A percentile compares a stretch with the other conserved stretches of the same genome.
phyloP scores from a whole-genome alignment of 106 monocot species.

The Acorus gramineus region DNA sequence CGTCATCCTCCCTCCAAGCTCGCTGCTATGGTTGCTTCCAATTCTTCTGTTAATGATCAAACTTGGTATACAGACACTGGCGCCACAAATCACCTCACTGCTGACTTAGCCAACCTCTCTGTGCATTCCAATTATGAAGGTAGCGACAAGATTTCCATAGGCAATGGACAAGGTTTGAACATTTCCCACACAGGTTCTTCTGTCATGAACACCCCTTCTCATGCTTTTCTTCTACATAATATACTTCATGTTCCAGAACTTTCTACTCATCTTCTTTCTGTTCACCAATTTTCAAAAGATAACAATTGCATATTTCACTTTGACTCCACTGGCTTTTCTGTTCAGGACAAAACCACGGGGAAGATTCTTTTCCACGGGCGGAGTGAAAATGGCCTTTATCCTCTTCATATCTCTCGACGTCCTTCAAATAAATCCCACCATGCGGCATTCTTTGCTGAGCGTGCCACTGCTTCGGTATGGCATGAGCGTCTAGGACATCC shows the following conservation, averaged over 20 bases:
- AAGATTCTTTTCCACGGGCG: neutral
- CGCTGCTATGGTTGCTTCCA: no score
- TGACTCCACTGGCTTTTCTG: neutral
- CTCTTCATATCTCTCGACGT: no score
- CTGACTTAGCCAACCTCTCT: neutral
- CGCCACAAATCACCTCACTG: conserved; percentile 1
- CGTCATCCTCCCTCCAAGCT: no score
- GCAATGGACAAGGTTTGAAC: neutral
- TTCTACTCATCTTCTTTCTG: neutral
- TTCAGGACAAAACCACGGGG: neutral
- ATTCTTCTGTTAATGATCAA: no score
- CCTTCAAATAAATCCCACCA: neutral
- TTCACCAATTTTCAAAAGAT: neutral
- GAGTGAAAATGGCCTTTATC: conserved; percentile 1
- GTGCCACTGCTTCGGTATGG: neutral
- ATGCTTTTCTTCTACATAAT: neutral
- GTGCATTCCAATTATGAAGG: neutral
- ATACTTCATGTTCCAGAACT: conserved; percentile 2
- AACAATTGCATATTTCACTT: neutral
- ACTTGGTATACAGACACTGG: conserved; percentile 1
- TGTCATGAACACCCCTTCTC: neutral
- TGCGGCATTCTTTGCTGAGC: neutral
- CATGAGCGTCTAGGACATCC: conserved; percentile 3
- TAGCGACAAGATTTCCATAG: neutral
- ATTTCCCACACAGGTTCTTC: neutral